phyloP scores from a whole-genome alignment of 2,329 filamentous ascomycete genomes.

The Macroventuria anomochaeta region DNA sequence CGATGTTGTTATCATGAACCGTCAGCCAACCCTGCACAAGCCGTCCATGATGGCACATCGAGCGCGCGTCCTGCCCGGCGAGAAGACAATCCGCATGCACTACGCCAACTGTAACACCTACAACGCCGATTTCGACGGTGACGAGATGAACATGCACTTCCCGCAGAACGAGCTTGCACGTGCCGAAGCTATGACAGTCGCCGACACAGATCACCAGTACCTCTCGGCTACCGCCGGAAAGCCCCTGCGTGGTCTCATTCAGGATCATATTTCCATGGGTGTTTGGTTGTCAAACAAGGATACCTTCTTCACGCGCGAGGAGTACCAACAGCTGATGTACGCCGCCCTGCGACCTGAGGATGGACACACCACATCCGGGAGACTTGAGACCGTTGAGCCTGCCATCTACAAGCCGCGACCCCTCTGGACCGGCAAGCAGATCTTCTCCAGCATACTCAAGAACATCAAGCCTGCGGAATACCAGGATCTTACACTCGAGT shows the following conservation, averaged over 20 bases:
- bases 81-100: slow-evolving; percentile 99
- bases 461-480: slow-evolving; percentile 84
- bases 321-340: slow-evolving; percentile 95
- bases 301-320: slow-evolving; percentile 83
- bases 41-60: slow-evolving; percentile 99
- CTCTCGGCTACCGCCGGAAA: slow-evolving; percentile 92
- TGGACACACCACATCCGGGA: slow-evolving; percentile 82
- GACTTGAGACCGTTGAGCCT: slow-evolving; percentile 80
- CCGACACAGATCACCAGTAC: slow-evolving; percentile 97
- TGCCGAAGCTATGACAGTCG: slow-evolving; percentile 89
- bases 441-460: slow-evolving; percentile 89
- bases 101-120: slow-evolving; percentile 99
- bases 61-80: slow-evolving; percentile 87
- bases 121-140: slow-evolving; percentile 98
- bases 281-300: slow-evolving; percentile 90
- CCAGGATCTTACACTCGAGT: slow-evolving; percentile 77
- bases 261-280: slow-evolving; percentile 96
- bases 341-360: slow-evolving; percentile 87
- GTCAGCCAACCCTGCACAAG: slow-evolving; percentile 96
- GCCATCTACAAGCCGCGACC: slow-evolving; percentile 80
- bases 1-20: slow-evolving; percentile 98
- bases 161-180: slow-evolving; percentile 95
- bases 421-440: slow-evolving; percentile 95
- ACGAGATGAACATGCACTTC: slow-evolving; percentile 99
- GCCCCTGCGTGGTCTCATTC: slow-evolving; percentile 92